These are phyloP conservation scores for Neurospora sp. DNA, from an alignment of 495 filamentous ascomycete species.

Conservation along the genomic window DNA sequence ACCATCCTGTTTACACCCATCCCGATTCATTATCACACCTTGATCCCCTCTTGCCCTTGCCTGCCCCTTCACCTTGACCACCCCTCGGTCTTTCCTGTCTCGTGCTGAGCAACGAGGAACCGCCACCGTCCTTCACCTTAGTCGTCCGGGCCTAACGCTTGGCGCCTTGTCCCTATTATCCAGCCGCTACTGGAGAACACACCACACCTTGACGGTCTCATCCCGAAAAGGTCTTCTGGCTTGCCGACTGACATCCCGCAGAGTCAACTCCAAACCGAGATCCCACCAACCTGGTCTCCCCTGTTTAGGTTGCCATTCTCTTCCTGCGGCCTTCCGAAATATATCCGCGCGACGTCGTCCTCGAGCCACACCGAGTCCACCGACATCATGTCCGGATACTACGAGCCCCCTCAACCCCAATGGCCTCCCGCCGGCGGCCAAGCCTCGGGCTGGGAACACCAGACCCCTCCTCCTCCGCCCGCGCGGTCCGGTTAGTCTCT, in stretches of 20 bases:
- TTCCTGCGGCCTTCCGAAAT: slow-evolving; percentile 26
- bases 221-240: background rate
- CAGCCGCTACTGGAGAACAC: background rate
- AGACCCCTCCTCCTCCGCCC: slow-evolving; percentile 74
- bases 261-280: slow-evolving; percentile 12
- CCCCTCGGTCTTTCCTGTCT: background rate
- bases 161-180: background rate
- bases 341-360: slow-evolving; percentile 8
- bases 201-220: background rate
- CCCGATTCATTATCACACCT: background rate
- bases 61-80: background rate
- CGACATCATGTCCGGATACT: slow-evolving; percentile 65
- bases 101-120: background rate
- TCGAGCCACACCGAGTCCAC: slow-evolving; percentile 11
- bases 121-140: background rate
- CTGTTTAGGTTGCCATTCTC: background rate
- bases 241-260: slow-evolving; percentile 8
- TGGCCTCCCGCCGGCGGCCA: slow-evolving; percentile 57
- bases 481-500: slow-evolving; percentile 63
- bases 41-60: background rate
- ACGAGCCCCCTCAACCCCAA: slow-evolving; percentile 73
- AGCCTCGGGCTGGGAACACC: slow-evolving; percentile 58
- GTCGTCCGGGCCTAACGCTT: background rate
- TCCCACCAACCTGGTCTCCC: slow-evolving; percentile 1
- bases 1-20: background rate